A percentile compares a stretch with the other conserved stretches of the same genome.
phyloP scores from a whole-genome alignment of 2,329 filamentous ascomycete genomes.

The Sporothrix phasma region DNA sequence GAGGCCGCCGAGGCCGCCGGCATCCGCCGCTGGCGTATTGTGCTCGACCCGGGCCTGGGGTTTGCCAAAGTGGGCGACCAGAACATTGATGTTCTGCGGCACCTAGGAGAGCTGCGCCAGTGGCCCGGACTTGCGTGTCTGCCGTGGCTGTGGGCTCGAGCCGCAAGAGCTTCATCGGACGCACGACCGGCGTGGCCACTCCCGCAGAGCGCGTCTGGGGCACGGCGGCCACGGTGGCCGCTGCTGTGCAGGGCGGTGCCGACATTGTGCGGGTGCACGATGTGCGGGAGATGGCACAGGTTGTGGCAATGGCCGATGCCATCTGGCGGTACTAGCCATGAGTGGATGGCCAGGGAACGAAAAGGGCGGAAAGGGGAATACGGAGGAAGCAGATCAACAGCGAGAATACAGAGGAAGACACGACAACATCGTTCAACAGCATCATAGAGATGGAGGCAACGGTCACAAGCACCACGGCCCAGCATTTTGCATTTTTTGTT shows the following conservation, averaged over 20 bases:
- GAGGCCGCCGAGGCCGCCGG: conserved; percentile 68
- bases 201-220: conserved; percentile 68
- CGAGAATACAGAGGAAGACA: neutral
- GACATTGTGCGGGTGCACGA: conserved; percentile 93
- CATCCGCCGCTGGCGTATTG: conserved; percentile 83
- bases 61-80: conserved; percentile 80
- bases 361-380: neutral
- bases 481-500: neutral
- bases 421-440: neutral
- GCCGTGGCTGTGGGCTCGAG: conserved; percentile 88
- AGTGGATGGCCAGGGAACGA: neutral
- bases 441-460: neutral
- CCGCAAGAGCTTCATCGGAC: conserved; percentile 81
- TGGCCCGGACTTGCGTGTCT: conserved; percentile 57
- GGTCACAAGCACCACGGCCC: neutral
- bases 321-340: conserved; percentile 54
- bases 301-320: conserved; percentile 83
- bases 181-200: conserved; percentile 63
- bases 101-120: conserved; percentile 52
- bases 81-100: conserved; percentile 69
- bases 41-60: conserved; percentile 86
- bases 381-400: neutral
- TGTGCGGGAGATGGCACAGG: conserved; percentile 73
- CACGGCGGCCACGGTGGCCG: conserved; percentile 78
- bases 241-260: conserved; percentile 75